Evolutionary conservation across 1,284 basidiomycete species (phyloP).

Genomic region (Ganoderma lingzhi): DNA sequence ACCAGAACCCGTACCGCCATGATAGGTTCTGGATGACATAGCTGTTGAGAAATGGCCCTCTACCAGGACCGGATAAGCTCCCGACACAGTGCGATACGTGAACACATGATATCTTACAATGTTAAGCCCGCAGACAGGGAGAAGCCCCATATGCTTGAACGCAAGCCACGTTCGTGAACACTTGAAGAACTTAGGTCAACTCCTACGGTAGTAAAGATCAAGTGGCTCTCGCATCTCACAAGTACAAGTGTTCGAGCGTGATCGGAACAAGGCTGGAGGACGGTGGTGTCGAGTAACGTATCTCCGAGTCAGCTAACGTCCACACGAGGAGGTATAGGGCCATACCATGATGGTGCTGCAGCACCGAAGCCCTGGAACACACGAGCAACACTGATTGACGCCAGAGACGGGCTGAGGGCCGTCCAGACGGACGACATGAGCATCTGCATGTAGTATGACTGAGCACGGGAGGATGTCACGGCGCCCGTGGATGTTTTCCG

Average conservation of each 20-base stretch:
- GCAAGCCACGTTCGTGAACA: slow-evolving; percentile 29
- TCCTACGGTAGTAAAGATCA: too few relatives aligned
- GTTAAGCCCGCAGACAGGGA: slow-evolving; percentile 52
- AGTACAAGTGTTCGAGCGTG: slow-evolving; percentile 54
- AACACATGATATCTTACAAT: slow-evolving; percentile 40
- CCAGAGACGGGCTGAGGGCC: slow-evolving; percentile 49
- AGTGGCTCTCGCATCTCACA: slow-evolving; percentile 33
- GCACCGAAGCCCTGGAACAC: slow-evolving; percentile 56
- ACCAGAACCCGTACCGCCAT: slow-evolving; percentile 53
- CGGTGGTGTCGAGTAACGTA: too few relatives aligned
- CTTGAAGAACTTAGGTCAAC: slow-evolving; percentile 16
- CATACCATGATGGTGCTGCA: slow-evolving; percentile 36
- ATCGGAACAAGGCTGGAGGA: slow-evolving; percentile 46
- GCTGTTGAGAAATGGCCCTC: slow-evolving; percentile 50
- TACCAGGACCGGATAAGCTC: slow-evolving; percentile 2
- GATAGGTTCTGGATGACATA: slow-evolving; percentile 52
- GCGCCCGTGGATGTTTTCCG: slow-evolving; percentile 7
- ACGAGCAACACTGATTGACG: slow-evolving; percentile 51
- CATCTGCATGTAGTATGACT: slow-evolving; percentile 40
- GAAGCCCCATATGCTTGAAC: slow-evolving; percentile 45
- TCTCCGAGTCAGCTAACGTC: too few relatives aligned
- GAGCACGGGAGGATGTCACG: too few relatives aligned
- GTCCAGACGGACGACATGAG: slow-evolving; percentile 56
- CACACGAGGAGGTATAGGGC: too few relatives aligned
- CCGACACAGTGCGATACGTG: too few relatives aligned